Evolutionary conservation across 2,329 filamentous ascomycete species (phyloP).

Genomic region (Neopestalotiopsis rosae): DNA sequence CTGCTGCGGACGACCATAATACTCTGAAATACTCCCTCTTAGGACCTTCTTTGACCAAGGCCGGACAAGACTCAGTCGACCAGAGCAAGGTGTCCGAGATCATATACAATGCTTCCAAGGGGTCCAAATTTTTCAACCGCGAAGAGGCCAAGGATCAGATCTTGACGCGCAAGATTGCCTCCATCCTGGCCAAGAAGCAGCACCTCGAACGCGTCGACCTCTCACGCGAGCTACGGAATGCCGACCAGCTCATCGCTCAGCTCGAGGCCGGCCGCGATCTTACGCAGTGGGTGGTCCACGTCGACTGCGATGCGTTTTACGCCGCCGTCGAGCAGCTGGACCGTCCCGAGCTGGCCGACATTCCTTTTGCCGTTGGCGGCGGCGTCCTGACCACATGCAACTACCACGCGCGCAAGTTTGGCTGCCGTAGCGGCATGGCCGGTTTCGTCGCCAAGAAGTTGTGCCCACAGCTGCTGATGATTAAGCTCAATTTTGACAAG

Average conservation of each 20-base stretch:
- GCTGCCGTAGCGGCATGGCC: constrained; percentile 94
- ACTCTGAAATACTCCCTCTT: constrained; percentile 89
- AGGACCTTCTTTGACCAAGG: constrained; percentile 90
- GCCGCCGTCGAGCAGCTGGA: constrained; percentile 89
- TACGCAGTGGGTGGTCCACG: constrained; percentile 83
- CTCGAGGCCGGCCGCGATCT: constrained; percentile 82
- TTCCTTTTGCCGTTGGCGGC: constrained; percentile 88
- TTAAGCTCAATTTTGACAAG: constrained; percentile 88
- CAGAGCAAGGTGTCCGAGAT: constrained; percentile 94
- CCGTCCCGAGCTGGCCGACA: constrained; percentile 80
- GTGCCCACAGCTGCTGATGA: constrained; percentile 81
- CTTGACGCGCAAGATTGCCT: constrained; percentile 84
- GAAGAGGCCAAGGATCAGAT: constrained; percentile 83
- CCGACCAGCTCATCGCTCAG: constrained; percentile 80
- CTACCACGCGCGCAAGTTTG: constrained; percentile 88
- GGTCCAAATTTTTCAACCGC: constrained; percentile 93
- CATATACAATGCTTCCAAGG: constrained; percentile 96
- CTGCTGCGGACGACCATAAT: constrained; percentile 39
- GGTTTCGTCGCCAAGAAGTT: constrained; percentile 94
- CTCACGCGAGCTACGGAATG: constrained; percentile 72
- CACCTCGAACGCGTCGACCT: constrained; percentile 79
- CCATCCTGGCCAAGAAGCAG: constrained; percentile 76
- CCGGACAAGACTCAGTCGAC: constrained; percentile 91
- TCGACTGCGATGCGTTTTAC: constrained; percentile 98
- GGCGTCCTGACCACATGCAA: constrained; percentile 75